These are phyloP conservation scores for Entomortierella lignicola DNA, from an alignment of 192 early-diverging fungal species.

Conservation along the genomic window DNA sequence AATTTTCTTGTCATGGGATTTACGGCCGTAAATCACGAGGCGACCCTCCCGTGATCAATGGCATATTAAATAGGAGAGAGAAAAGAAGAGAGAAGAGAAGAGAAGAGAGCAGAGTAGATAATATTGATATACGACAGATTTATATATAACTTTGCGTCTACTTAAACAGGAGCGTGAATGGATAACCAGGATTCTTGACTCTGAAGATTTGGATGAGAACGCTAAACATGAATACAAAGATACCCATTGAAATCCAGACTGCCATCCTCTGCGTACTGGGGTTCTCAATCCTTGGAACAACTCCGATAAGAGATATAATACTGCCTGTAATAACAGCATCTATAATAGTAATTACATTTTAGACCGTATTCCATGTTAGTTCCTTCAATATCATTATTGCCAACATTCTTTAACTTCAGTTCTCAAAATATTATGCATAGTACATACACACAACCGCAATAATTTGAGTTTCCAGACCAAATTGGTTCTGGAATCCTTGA, in stretches of 20 bases:
- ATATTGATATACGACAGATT: no score
- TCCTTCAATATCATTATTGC: no score
- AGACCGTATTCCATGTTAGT: no score
- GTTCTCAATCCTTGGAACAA: slow-evolving; percentile 68
- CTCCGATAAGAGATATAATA: slow-evolving; percentile 63
- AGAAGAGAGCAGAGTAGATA: no score
- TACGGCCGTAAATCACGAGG: no score
- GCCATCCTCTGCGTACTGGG: slow-evolving; percentile 64
- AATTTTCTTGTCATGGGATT: no score
- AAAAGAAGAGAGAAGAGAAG: no score
- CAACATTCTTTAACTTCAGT: not conserved
- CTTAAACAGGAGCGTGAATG: slow-evolving; percentile 67
- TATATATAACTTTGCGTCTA: not conserved
- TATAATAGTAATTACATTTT: slow-evolving; percentile 32
- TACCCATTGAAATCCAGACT: slow-evolving; percentile 73
- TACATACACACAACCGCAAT: slow-evolving; percentile 76
- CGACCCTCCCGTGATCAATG: no score
- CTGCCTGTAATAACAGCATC: slow-evolving; percentile 69
- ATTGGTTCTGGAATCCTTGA: slow-evolving; percentile 76
- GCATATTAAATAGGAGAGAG: no score
- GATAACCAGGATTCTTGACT: slow-evolving; percentile 81
- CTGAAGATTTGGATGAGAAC: slow-evolving; percentile 73
- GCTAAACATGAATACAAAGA: slow-evolving; percentile 78
- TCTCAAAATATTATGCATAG: not conserved
- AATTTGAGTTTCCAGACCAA: slow-evolving; percentile 78